These are phyloP conservation scores for Hylodesmum podocarpum DNA, from an alignment of 306 rosid genomes.

Conservation along the genomic window DNA sequence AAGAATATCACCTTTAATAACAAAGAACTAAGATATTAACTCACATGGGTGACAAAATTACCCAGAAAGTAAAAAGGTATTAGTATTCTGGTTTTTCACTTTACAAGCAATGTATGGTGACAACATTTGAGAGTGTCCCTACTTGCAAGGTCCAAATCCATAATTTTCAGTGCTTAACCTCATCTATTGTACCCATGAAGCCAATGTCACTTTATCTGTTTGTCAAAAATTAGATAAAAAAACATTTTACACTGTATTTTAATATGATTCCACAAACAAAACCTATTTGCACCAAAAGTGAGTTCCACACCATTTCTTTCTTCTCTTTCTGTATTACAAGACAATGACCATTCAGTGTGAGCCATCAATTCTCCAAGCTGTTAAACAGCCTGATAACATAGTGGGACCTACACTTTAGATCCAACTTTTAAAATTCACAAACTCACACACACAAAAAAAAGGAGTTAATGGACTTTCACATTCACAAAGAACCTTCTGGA, in stretches of 20 bases:
- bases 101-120: not conserved
- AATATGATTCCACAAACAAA: not conserved
- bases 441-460: not conserved
- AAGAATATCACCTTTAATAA: too few relatives aligned
- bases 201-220: not conserved
- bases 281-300: not conserved
- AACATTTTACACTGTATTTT: too few relatives aligned
- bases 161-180: not conserved
- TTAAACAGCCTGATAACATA: constrained; percentile 15
- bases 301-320: not conserved
- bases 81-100: not conserved
- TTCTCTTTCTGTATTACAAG: not conserved
- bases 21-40: too few relatives aligned
- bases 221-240: not conserved
- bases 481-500: constrained; percentile 86
- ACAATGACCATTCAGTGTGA: constrained; percentile 23
- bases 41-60: not conserved
- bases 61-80: not conserved
- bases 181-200: not conserved
- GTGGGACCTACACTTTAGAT: not conserved
- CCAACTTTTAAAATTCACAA: constrained; percentile 3
- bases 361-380: constrained; percentile 28
- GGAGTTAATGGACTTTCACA: constrained; percentile 29
- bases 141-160: not conserved
- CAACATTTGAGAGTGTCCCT: not conserved